Percentiles rank a stretch among this genome's conserved stretches.
These are phyloP conservation scores for Aspergillus sparsus DNA, from an alignment of 495 filamentous ascomycete genomes.

Conservation along the genomic window DNA sequence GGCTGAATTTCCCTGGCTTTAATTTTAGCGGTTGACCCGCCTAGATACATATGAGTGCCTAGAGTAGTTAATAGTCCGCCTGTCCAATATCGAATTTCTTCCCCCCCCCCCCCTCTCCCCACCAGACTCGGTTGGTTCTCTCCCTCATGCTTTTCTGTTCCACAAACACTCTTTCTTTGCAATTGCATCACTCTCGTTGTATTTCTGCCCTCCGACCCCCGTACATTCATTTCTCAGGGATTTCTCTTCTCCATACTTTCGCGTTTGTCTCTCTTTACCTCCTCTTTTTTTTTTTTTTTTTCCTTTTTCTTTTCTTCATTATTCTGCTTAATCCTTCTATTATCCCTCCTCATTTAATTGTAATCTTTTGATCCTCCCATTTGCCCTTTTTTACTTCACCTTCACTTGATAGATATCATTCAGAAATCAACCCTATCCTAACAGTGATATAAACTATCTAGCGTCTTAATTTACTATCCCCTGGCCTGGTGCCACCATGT, in stretches of 20 bases:
- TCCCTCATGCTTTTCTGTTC: slow-evolving; percentile 3
- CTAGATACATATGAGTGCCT: background rate
- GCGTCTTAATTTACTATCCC: background rate
- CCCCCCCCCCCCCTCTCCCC: background rate
- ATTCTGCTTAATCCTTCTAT: background rate
- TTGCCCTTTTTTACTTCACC: slow-evolving; percentile 6
- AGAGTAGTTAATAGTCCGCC: background rate
- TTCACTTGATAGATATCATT: background rate
- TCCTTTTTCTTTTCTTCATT: background rate
- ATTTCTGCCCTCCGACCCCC: too few species aligned
- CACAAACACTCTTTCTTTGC: background rate
- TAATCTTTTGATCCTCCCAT: background rate
- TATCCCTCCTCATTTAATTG: background rate
- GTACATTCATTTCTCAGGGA: background rate
- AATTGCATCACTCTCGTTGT: background rate
- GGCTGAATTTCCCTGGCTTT: background rate
- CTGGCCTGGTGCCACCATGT: slow-evolving; percentile 52
- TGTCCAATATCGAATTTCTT: slow-evolving; percentile 6
- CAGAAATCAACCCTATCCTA: background rate
- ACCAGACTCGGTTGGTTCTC: slow-evolving; percentile 2
- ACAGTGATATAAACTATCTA: background rate
- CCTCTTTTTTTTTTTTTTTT: slow-evolving; percentile 5
- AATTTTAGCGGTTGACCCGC: slow-evolving; percentile 9
- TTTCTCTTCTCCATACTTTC: slow-evolving; percentile 8
- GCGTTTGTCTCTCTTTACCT: background rate